These are phyloP conservation scores for Bjerkandera adusta DNA, from an alignment of 1,284 basidiomycete species.

Conservation along the genomic window DNA sequence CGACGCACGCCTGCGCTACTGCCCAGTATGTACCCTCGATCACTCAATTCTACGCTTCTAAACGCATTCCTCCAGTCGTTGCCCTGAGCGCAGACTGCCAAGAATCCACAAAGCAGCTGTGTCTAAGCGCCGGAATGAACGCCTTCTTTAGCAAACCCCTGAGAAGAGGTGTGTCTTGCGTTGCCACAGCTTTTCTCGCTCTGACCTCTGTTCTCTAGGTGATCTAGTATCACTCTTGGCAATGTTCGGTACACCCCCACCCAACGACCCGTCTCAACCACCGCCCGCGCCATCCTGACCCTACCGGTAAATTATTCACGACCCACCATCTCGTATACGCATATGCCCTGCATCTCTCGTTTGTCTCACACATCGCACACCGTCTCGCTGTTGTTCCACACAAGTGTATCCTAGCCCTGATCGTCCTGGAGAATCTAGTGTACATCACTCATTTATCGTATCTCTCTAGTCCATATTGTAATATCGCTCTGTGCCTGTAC, in stretches of 20 bases:
- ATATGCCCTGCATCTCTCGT: background rate
- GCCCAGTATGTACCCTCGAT: conserved; percentile 47
- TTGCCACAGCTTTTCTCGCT: background rate
- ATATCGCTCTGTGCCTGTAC: conserved; percentile 6
- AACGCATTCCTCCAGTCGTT: conserved; percentile 43
- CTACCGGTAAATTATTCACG: background rate
- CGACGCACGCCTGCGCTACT: conserved; percentile 45
- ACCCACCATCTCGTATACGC: background rate
- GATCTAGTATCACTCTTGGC: conserved; percentile 21
- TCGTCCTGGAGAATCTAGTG: conserved; percentile 8
- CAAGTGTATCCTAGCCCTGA: conserved; percentile 2
- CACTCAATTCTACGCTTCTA: conserved; percentile 6
- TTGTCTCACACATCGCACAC: conserved; percentile 3
- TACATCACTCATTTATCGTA: conserved; percentile 8
- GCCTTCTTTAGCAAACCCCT: conserved; percentile 70
- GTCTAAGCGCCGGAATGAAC: conserved; percentile 73
- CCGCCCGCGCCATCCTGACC: conserved; percentile 1
- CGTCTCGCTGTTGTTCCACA: background rate
- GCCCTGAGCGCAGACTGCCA: conserved; percentile 73
- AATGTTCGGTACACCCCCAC: conserved; percentile 17
- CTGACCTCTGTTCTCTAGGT: conserved; percentile 13
- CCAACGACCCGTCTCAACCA: conserved; percentile 5
- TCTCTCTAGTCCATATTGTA: background rate
- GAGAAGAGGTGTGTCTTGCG: conserved; percentile 47
- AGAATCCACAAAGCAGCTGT: conserved; percentile 70